These are phyloP conservation scores for Citropsis articulata DNA, from an alignment of 345 rosid species.

Conservation along the genomic window DNA sequence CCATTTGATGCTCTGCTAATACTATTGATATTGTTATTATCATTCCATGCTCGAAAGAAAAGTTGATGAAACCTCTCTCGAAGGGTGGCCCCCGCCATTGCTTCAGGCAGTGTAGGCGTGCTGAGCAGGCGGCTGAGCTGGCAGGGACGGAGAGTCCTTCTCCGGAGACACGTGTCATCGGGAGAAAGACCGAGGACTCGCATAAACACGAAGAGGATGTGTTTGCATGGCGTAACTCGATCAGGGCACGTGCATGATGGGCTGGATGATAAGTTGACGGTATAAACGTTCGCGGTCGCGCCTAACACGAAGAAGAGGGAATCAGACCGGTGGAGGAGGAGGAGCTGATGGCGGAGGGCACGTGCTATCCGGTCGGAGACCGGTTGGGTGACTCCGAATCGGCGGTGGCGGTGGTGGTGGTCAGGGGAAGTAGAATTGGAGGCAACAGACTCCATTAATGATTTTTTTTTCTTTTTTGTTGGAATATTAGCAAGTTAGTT, in stretches of 20 bases:
- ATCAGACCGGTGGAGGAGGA: slow-evolving; percentile 59
- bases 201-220: slow-evolving; percentile 68
- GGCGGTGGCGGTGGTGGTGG: slow-evolving; percentile 15
- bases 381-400: slow-evolving; percentile 40
- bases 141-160: slow-evolving; percentile 65
- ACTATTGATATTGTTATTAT: neutral
- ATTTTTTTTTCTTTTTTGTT: too few relatives aligned
- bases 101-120: slow-evolving; percentile 42
- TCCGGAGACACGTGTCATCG: slow-evolving; percentile 58
- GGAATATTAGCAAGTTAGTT: neutral
- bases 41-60: slow-evolving; percentile 24
- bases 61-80: slow-evolving; percentile 66
- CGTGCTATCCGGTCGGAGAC: slow-evolving; percentile 58
- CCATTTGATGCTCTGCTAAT: neutral
- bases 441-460: slow-evolving; percentile 48
- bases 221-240: slow-evolving; percentile 83
- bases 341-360: slow-evolving; percentile 67
- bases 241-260: slow-evolving; percentile 89
- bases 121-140: slow-evolving; percentile 44
- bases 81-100: slow-evolving; percentile 48
- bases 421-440: slow-evolving; percentile 33
- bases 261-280: slow-evolving; percentile 47
- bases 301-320: slow-evolving; percentile 70
- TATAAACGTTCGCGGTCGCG: slow-evolving; percentile 85
- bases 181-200: slow-evolving; percentile 66